Percentiles rank a stretch among this genome's conserved stretches.
These are phyloP conservation scores for Rhododendron mucronatum DNA, from an alignment of 148 eudicot species.

Conservation along the genomic window DNA sequence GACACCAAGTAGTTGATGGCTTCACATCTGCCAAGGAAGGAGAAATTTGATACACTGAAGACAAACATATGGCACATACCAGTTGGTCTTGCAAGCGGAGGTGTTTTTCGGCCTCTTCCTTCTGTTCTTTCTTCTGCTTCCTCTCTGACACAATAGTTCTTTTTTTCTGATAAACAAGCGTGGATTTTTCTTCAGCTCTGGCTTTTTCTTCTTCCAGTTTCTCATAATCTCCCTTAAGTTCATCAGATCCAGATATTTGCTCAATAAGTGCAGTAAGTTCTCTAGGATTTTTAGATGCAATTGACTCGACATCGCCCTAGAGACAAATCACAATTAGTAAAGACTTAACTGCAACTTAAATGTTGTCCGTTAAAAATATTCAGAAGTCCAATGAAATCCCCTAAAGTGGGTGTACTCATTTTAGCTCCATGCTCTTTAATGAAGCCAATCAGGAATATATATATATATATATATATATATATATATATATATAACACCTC, in stretches of 20 bases:
- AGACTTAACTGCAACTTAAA: neutral
- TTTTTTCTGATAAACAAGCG: slow-evolving; percentile 76
- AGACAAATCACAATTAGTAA: neutral
- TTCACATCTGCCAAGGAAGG: neutral
- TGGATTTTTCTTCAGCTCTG: slow-evolving; percentile 80
- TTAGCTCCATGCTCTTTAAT: neutral
- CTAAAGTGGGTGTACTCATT: neutral
- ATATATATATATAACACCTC: neutral
- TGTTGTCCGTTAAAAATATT: neutral
- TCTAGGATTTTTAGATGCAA: slow-evolving; percentile 93
- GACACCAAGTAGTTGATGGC: neutral
- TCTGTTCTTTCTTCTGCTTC: slow-evolving; percentile 95
- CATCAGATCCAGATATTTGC: slow-evolving; percentile 98
- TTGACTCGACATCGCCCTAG: slow-evolving; percentile 97
- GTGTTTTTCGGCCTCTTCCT: slow-evolving; percentile 95
- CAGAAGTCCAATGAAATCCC: neutral
- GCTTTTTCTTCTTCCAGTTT: slow-evolving; percentile 78
- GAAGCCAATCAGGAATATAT: neutral
- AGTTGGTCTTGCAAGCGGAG: slow-evolving; percentile 80
- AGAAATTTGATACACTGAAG: neutral
- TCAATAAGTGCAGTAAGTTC: slow-evolving; percentile 88
- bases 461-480: neutral
- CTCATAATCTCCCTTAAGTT: slow-evolving; percentile 78
- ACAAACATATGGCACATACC: slow-evolving; percentile 31
- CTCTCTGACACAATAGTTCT: slow-evolving; percentile 82